Evolutionary conservation across 148 eudicot species (phyloP).

Genomic region (Cornus florida): DNA sequence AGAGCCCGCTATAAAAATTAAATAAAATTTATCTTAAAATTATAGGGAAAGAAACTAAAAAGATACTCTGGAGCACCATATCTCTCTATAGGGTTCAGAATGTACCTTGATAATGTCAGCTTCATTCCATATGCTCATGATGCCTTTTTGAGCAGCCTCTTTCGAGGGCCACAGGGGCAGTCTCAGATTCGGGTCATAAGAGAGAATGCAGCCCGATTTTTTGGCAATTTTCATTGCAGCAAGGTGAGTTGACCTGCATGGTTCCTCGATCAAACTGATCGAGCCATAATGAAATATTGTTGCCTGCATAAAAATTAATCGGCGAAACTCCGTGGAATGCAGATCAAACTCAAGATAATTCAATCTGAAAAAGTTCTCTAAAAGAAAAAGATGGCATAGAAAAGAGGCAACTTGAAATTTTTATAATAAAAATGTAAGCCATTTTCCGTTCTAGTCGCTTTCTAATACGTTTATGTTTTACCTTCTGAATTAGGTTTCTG

Average conservation of each 20-base stretch:
- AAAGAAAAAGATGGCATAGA: too few relatives aligned
- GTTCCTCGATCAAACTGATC: constrained; percentile 64
- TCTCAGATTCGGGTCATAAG: constrained; percentile 65
- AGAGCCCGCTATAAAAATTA: too few relatives aligned
- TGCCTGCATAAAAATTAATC: constrained; percentile 30
- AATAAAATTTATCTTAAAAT: too few relatives aligned
- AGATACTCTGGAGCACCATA: too few relatives aligned
- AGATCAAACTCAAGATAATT: too few relatives aligned
- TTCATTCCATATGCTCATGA: constrained; percentile 69
- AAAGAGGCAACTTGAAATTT: too few relatives aligned
- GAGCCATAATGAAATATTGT: constrained; percentile 55
- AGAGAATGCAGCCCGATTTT: constrained; percentile 44
- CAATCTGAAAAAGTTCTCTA: not conserved
- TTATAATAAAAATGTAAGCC: not conserved
- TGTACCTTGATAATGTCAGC: constrained; percentile 67
- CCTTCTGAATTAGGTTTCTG: constrained; percentile 65
- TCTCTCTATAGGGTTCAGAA: not conserved
- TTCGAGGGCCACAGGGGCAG: constrained; percentile 62
- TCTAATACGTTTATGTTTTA: constrained; percentile 5
- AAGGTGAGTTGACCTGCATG: constrained; percentile 63
- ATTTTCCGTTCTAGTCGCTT: not conserved
- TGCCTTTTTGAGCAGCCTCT: constrained; percentile 52
- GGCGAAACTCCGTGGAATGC: too few relatives aligned
- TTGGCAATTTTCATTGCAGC: constrained; percentile 58
- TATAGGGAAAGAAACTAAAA: too few relatives aligned